Evolutionary conservation across 257 asterid species (phyloP).

Genomic region (Hygrophila difformis): DNA sequence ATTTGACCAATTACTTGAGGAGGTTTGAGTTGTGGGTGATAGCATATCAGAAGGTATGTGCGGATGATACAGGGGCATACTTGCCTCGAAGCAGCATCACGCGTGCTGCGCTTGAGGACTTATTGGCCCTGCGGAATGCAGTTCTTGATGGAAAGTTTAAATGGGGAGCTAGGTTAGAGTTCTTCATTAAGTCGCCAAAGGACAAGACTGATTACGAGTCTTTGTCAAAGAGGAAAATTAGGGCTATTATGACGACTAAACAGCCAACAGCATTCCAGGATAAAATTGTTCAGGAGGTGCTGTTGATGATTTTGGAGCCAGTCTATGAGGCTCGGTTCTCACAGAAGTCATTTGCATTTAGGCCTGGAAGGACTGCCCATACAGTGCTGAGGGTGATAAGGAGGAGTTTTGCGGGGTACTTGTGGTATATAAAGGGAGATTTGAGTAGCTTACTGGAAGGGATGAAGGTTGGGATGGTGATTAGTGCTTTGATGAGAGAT

Average conservation of each 20-base stretch:
- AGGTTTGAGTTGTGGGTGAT: conserved; percentile 92
- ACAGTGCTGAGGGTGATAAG: conserved; percentile 80
- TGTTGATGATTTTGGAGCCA: conserved; percentile 80
- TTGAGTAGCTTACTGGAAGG: conserved; percentile 83
- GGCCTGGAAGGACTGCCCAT: conserved; percentile 93
- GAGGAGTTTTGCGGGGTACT: conserved; percentile 92
- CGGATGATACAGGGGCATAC: conserved; percentile 81
- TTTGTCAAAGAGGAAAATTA: conserved; percentile 80
- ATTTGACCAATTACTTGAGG: conserved; percentile 68
- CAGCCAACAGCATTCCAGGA: conserved; percentile 85
- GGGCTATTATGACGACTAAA: conserved; percentile 72
- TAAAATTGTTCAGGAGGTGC: conserved; percentile 81
- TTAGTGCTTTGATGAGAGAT: conserved; percentile 87
- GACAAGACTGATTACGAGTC: conserved; percentile 88
- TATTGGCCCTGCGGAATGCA: conserved; percentile 74
- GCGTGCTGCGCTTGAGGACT: conserved; percentile 66
- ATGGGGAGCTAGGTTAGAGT: conserved; percentile 96
- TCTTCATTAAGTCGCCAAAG: conserved; percentile 74
- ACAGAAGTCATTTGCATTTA: conserved; percentile 78
- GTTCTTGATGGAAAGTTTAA: conserved; percentile 74
- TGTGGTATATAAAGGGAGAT: conserved; percentile 95
- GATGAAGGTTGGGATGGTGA: conserved; percentile 85
- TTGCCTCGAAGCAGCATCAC: conserved; percentile 76
- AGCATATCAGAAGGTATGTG: conserved; percentile 88
- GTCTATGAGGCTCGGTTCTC: conserved; percentile 86